Percentiles rank a stretch among this genome's conserved stretches.
Evolutionary conservation across 2,329 filamentous ascomycete species (phyloP).

Genomic region (Sporothrix dimorphospora): DNA sequence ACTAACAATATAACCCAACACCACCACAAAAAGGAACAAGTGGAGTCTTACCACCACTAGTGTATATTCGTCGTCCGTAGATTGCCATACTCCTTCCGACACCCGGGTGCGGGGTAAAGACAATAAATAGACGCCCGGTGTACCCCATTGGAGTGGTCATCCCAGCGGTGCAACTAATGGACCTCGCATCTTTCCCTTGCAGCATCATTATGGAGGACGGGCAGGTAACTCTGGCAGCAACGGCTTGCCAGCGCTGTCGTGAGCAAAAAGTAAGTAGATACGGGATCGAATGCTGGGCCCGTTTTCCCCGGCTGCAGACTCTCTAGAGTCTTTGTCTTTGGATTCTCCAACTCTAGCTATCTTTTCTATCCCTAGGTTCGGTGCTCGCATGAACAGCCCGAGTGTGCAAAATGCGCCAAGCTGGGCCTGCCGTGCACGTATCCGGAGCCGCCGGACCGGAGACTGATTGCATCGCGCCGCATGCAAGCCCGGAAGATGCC

Average conservation of each 20-base stretch:
- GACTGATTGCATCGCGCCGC: constrained; percentile 5
- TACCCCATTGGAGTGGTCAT: not conserved
- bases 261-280: constrained; percentile 10
- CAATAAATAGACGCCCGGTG: not conserved
- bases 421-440: constrained; percentile 7
- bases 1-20: too few species aligned
- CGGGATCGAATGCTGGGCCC: too few species aligned
- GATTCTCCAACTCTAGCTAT: too few species aligned
- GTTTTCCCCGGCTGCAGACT: too few species aligned
- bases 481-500: constrained; percentile 9
- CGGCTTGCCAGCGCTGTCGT: constrained; percentile 11
- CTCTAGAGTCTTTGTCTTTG: too few species aligned
- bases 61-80: too few species aligned
- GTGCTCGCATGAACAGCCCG: constrained; percentile 7
- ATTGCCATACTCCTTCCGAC: too few species aligned
- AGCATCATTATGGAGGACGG: constrained; percentile 11
- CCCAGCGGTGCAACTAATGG: not conserved
- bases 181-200: not conserved
- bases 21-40: too few species aligned
- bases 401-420: constrained; percentile 3
- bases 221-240: not conserved
- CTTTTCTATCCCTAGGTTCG: not conserved
- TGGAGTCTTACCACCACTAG: too few species aligned
- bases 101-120: constrained; percentile 2
- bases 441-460: constrained; percentile 8